These are phyloP conservation scores for Salvia hispanica DNA, from an alignment of 257 asterid genomes.

Conservation along the genomic window DNA sequence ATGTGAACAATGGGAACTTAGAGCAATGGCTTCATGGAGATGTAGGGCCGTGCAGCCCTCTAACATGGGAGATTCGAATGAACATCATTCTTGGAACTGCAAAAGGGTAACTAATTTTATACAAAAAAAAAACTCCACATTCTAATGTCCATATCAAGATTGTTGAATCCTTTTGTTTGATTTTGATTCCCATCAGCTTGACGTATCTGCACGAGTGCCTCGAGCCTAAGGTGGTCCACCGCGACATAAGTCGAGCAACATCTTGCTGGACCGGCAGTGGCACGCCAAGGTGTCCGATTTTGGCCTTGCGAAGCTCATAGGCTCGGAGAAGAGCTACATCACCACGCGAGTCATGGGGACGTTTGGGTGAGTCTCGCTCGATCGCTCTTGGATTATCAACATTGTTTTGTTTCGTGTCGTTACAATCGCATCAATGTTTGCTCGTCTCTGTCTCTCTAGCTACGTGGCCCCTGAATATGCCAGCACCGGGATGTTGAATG, in stretches of 20 bases:
- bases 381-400: neutral
- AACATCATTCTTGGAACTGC: conserved; percentile 87
- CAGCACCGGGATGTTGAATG: conserved; percentile 91
- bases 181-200: conserved; percentile 42
- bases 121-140: no score
- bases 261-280: conserved; percentile 77
- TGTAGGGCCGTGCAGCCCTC: conserved; percentile 81
- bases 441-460: conserved; percentile 40
- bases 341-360: conserved; percentile 98
- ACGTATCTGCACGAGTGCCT: conserved; percentile 91
- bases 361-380: conserved; percentile 54
- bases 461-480: conserved; percentile 96
- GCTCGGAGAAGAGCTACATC: conserved; percentile 76
- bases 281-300: conserved; percentile 81
- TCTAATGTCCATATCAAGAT: neutral
- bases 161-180: neutral
- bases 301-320: conserved; percentile 85
- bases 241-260: conserved; percentile 90
- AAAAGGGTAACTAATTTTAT: conserved; percentile 58
- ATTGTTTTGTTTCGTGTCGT: no score
- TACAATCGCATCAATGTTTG: no score
- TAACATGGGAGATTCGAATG: conserved; percentile 92
- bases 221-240: conserved; percentile 93
- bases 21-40: conserved; percentile 98
- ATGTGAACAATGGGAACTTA: conserved; percentile 80